Base-by-base conservation (phyloP, 2,329 filamentous ascomycete species). In the Paraphaeosphaeria minitans region DNA sequence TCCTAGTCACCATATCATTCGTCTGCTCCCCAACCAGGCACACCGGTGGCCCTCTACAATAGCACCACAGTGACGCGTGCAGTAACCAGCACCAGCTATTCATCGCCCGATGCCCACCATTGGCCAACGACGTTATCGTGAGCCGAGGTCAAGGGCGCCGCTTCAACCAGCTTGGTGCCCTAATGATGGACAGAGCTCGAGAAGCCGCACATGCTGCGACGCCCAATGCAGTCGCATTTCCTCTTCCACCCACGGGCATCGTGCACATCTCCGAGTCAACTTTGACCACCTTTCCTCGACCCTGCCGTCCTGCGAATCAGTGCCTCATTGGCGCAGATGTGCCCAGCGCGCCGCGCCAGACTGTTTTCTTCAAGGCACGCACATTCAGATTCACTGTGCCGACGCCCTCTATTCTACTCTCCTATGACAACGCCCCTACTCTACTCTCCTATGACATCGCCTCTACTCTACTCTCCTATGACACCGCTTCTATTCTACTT, bases 81-180 rank as follows among this genome's bases (percentile, higher is more conserved):
- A 45, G 29, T 12, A 24, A 33, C 35, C 51, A 50, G 51, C 43
- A 47, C 31, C 56, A 50, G 39, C 56, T 49, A 53, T 33, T 45
- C 53, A 55, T 43, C n/a, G 37, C 31, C 50, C 55, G 35, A 14
- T 6, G 24, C 37, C 58, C 64, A 48, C 41, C 55, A 61, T 54
- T 43, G 43, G 49, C 62, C 12, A 63, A 56, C 58, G 60, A 47
- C 58, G 56, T 61, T 60, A 22, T 56, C 58, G 54, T 58, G 50
- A 57, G 22, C 33, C 14, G 27, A 41, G 12, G n/a, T 21, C 22
- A 12, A 22, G 12, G 31, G n/a, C 31, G 35, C 42, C 39, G 55
- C 49, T 35, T 21, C 48, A 39, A 39, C 19, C 27, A 41, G 43
- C 33, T 51, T 37, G 29, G 57, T 46, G 54, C 59, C 37, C n/a